Evolutionary conservation across 192 early-diverging fungal species (phyloP).

Genomic region (Gigaspora rosea): DNA sequence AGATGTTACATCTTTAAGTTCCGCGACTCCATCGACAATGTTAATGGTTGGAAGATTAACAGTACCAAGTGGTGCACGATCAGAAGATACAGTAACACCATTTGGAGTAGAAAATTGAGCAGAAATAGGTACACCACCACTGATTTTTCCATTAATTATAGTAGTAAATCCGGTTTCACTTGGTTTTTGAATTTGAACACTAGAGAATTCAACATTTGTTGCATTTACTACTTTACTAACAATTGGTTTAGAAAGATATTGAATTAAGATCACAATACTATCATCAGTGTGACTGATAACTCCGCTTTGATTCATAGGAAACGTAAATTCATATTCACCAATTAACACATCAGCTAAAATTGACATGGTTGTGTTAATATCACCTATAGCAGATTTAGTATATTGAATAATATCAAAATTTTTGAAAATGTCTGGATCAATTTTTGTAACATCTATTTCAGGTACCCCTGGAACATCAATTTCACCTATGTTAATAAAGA

Average conservation of each 20-base stretch:
- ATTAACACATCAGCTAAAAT: constrained; percentile 47
- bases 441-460: not conserved
- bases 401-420: constrained; percentile 51
- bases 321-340: constrained; percentile 51
- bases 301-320: constrained; percentile 41
- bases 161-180: constrained; percentile 40
- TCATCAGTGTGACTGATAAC: constrained; percentile 49
- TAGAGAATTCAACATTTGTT: constrained; percentile 32
- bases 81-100: constrained; percentile 44
- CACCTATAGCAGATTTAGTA: constrained; percentile 48
- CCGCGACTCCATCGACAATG: not conserved
- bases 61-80: constrained; percentile 46
- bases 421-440: constrained; percentile 39
- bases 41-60: constrained; percentile 48
- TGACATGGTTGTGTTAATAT: constrained; percentile 50
- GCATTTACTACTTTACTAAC: constrained; percentile 53
- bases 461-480: not conserved
- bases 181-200: constrained; percentile 41
- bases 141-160: constrained; percentile 42
- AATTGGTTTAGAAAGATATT: constrained; percentile 57
- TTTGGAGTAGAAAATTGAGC: constrained; percentile 40
- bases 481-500: constrained; percentile 33
- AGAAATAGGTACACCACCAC: constrained; percentile 43
- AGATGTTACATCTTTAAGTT: not conserved
- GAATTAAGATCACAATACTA: constrained; percentile 52